Percentiles rank a stretch among this genome's conserved stretches.
phyloP scores from a whole-genome alignment of 1,284 basidiomycete genomes.

The Leccinum proximum region DNA sequence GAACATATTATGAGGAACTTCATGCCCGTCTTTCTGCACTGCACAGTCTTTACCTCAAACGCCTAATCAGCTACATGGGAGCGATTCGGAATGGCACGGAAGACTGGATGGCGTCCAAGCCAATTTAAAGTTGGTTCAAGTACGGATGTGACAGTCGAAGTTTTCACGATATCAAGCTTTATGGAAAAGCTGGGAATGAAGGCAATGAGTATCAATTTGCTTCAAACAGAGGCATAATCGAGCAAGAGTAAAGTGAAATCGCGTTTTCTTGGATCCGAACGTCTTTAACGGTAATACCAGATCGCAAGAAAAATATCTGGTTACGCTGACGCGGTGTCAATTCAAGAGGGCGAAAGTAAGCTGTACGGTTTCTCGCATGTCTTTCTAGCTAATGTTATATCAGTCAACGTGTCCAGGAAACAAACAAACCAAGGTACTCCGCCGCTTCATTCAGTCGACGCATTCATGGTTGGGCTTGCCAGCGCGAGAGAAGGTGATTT shows the following conservation, averaged over 20 bases:
- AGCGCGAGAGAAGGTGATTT: constrained; percentile 73
- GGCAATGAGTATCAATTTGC: constrained; percentile 72
- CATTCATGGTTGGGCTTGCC: constrained; percentile 82
- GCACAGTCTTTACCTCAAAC: constrained; percentile 81
- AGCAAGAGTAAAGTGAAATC: constrained; percentile 77
- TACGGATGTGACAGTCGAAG: constrained; percentile 38
- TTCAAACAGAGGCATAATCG: constrained; percentile 85
- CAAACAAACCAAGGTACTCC: constrained; percentile 50
- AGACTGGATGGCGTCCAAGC: constrained; percentile 40
- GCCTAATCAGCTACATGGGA: constrained; percentile 72
- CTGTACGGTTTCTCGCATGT: not conserved
- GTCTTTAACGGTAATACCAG: constrained; percentile 32
- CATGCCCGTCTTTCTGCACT: constrained; percentile 67
- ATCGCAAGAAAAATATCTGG: constrained; percentile 76
- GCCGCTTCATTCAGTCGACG: constrained; percentile 82
- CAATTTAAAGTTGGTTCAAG: constrained; percentile 14
- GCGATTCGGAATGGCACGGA: constrained; percentile 59
- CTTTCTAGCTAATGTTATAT: constrained; percentile 4
- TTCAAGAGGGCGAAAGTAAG: constrained; percentile 40
- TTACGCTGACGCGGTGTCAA: constrained; percentile 70
- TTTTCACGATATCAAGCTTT: constrained; percentile 66
- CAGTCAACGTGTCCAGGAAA: constrained; percentile 29
- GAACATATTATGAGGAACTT: constrained; percentile 80
- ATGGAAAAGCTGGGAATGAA: constrained; percentile 65
- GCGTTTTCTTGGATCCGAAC: not conserved